Evolutionary conservation across 257 asterid species (phyloP), one percentile per base, ranked within the genome.

Genomic region (Mentha longifolia): DNA sequence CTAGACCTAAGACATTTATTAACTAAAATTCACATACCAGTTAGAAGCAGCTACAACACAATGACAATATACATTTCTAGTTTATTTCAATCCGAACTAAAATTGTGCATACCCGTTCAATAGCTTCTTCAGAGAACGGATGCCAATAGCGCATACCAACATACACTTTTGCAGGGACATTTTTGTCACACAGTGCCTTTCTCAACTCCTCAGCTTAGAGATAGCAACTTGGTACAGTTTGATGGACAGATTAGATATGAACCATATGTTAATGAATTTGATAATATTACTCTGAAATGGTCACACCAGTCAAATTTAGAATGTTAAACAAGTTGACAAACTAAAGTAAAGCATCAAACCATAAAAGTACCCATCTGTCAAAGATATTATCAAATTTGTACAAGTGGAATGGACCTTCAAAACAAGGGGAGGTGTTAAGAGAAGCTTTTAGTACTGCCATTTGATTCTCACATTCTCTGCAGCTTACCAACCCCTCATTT

Each of bases 141-240:
- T 95, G 99, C 99, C 98, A 95, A 83, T 95, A 92, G 56, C 97
- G 97, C 99, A 95, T 95, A 35, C 98, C 99, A 59, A 92, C 98
- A 65, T 92, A 95, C 77, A 95, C 98, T 75, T 89, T 88, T 64
- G 97, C 99, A 6, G 96, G 98, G 61, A 92, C 88, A 75, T 88
- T 78, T 85, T 92, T 92, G 62, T 59, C 84, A 20, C 54, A 81
- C 16, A 95, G 90, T 49, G 98, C 90, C 74, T 91, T 91, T 69
- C 89, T 85, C 82, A 95, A 80, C 71, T 88, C 97, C 82, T 85
- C 97, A 74, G 99, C 99, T 98, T 95, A 79, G 59, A 75, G 28
- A 74, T 56, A 67, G 51, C 54, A 79, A 80, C 71, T 56, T 59
- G 41, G 68, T 37, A 72, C 49, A 72, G 68, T 66, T 79, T 63